Evolutionary conservation across 208 protist species (phyloP).

Genomic region (Leishmania arabica): DNA sequence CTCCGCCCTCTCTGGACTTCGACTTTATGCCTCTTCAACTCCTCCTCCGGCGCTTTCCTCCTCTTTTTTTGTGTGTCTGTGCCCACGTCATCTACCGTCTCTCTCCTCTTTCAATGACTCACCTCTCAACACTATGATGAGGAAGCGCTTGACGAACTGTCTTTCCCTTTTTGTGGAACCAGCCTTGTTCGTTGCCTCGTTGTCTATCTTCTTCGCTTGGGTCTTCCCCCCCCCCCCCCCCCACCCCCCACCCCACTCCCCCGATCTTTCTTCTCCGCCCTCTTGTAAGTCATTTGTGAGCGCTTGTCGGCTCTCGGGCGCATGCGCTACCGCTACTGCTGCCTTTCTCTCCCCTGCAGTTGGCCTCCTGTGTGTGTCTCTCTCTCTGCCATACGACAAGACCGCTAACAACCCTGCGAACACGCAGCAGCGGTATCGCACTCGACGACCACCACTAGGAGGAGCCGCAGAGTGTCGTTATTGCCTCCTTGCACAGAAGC

Average conservation of each 20-base stretch:
- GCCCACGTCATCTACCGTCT: background rate
- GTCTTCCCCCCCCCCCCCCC: background rate
- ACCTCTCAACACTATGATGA: background rate
- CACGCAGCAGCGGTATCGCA: background rate
- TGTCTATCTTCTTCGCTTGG: background rate
- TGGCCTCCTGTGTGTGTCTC: background rate
- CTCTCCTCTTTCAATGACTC: background rate
- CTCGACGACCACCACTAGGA: background rate
- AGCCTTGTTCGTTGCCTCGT: background rate
- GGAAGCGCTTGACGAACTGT: background rate
- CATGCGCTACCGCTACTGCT: background rate
- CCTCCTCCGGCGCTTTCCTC: background rate
- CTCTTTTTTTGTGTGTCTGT: background rate
- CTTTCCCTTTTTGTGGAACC: background rate
- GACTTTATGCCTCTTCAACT: background rate
- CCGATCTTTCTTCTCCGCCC: background rate
- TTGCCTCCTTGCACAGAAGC: background rate
- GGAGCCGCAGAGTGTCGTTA: background rate
- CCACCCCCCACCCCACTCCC: background rate
- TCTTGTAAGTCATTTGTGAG: background rate
- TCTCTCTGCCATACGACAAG: background rate
- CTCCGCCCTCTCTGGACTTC: background rate
- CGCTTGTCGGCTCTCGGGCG: background rate
- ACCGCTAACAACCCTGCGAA: background rate
- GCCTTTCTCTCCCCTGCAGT: background rate